Conservation (phyloP, 1,284 basidiomycete species). For the Fistulinella cinereoalba region DNA sequence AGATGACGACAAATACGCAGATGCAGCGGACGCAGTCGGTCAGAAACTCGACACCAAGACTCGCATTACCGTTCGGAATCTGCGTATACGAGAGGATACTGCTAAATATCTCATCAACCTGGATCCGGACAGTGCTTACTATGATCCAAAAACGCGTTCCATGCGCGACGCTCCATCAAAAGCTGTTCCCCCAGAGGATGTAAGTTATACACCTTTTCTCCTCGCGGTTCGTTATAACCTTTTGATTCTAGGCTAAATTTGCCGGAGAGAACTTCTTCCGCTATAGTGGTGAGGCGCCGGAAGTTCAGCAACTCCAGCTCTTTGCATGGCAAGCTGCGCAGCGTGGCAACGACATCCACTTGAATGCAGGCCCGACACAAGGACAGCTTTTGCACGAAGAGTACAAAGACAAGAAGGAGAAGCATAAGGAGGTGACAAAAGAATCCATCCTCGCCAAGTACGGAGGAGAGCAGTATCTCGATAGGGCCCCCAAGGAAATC, state of each 20-base stretch:
- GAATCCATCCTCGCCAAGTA: slow-evolving; percentile 87
- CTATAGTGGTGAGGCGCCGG: slow-evolving; percentile 85
- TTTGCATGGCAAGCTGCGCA: slow-evolving; percentile 98
- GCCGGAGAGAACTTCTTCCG: slow-evolving; percentile 97
- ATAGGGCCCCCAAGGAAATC: slow-evolving; percentile 85
- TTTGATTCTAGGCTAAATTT: slow-evolving; percentile 66
- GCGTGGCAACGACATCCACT: slow-evolving; percentile 90
- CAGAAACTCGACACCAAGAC: slow-evolving; percentile 98
- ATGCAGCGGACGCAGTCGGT: slow-evolving; percentile 94
- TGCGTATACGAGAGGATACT: slow-evolving; percentile 98
- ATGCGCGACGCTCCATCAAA: slow-evolving; percentile 96
- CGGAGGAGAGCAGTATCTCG: slow-evolving; percentile 92
- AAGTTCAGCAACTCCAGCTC: slow-evolving; percentile 88
- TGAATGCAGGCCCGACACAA: slow-evolving; percentile 95
- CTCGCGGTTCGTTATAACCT: slow-evolving; percentile 8
- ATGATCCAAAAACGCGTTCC: slow-evolving; percentile 98
- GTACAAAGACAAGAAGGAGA: slow-evolving; percentile 90
- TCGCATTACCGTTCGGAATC: slow-evolving; percentile 95
- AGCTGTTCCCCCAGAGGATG: slow-evolving; percentile 80
- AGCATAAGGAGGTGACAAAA: slow-evolving; percentile 84
- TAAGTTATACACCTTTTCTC: slow-evolving; percentile 39
- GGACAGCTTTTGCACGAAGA: slow-evolving; percentile 90
- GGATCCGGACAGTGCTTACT: slow-evolving; percentile 94
- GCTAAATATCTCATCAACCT: slow-evolving; percentile 99
- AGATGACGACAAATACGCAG: slow-evolving; percentile 96